These are phyloP conservation scores for Trichopus zeylanicus DNA, from an alignment of 116 monocot genomes.

Conservation along the genomic window DNA sequence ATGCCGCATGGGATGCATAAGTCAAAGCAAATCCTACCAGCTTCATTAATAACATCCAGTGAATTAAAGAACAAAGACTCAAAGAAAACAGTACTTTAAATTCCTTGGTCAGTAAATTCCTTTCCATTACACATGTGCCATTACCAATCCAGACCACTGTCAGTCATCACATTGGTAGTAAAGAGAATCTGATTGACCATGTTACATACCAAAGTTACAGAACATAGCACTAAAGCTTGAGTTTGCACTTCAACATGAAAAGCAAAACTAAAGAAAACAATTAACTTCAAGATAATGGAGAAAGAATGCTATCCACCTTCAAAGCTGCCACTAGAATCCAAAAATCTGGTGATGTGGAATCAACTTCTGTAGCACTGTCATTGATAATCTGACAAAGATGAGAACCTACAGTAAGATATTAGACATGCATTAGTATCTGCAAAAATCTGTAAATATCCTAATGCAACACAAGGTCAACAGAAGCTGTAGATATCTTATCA, in stretches of 20 bases:
- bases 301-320: constrained; percentile 40
- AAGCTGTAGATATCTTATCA: too few relatives aligned
- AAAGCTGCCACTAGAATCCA: constrained; percentile 95
- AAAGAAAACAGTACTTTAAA: too few relatives aligned
- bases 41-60: too few relatives aligned
- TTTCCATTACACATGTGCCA: not conserved
- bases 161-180: not conserved
- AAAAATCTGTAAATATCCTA: not conserved
- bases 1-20: too few relatives aligned
- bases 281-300: not conserved
- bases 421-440: not conserved
- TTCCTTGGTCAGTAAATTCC: not conserved
- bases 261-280: not conserved
- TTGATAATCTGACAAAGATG: constrained; percentile 59
- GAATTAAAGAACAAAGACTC: too few relatives aligned
- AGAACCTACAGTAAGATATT: constrained; percentile 37
- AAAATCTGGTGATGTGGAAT: constrained; percentile 71
- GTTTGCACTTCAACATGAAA: not conserved
- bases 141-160: not conserved
- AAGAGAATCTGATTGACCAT: too few relatives aligned
- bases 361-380: constrained; percentile 62
- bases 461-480: not conserved
- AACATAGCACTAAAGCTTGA: not conserved
- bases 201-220: too few relatives aligned
- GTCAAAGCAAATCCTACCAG: too few relatives aligned